These are phyloP conservation scores for Pseudogymnoascus sp. DNA, from an alignment of 2,329 filamentous ascomycete genomes.

Conservation along the genomic window DNA sequence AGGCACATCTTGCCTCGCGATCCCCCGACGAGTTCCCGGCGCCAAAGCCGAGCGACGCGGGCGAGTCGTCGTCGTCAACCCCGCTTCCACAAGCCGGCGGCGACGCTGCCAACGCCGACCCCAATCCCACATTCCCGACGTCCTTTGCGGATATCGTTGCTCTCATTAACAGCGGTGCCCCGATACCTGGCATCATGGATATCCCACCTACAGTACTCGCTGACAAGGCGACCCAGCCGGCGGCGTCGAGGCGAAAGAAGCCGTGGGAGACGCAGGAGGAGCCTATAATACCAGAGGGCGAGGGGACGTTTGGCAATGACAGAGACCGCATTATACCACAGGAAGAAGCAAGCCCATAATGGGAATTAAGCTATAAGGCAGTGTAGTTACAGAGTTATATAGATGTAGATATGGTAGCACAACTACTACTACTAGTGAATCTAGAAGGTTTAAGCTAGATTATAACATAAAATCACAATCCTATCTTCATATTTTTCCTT, in stretches of 20 bases:
- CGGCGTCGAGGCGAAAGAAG: slow-evolving; percentile 40
- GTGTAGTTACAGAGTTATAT: not conserved
- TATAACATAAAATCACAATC: not conserved
- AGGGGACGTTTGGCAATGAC: slow-evolving; percentile 26
- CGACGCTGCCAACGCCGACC: not conserved
- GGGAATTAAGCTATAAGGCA: not conserved
- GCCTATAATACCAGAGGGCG: slow-evolving; percentile 32
- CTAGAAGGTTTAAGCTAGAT: not conserved
- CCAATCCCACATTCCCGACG: slow-evolving; percentile 12
- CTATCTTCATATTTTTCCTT: not conserved
- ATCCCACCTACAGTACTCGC: slow-evolving; percentile 74
- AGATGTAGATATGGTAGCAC: not conserved
- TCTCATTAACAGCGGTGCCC: slow-evolving; percentile 72
- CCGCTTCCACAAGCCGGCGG: not conserved
- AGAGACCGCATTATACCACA: slow-evolving; percentile 24
- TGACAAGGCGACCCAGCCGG: slow-evolving; percentile 49
- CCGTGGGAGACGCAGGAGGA: slow-evolving; percentile 69
- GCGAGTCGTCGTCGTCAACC: not conserved
- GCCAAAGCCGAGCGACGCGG: slow-evolving; percentile 13
- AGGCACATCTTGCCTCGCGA: slow-evolving; percentile 48
- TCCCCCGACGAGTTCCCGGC: slow-evolving; percentile 22
- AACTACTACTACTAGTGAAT: not conserved
- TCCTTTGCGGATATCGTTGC: slow-evolving; percentile 78
- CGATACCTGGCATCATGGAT: slow-evolving; percentile 79
- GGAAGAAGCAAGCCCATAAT: slow-evolving; percentile 15